phyloP scores from a whole-genome alignment of 192 early-diverging fungal genomes.

The Dissophora globulifera region DNA sequence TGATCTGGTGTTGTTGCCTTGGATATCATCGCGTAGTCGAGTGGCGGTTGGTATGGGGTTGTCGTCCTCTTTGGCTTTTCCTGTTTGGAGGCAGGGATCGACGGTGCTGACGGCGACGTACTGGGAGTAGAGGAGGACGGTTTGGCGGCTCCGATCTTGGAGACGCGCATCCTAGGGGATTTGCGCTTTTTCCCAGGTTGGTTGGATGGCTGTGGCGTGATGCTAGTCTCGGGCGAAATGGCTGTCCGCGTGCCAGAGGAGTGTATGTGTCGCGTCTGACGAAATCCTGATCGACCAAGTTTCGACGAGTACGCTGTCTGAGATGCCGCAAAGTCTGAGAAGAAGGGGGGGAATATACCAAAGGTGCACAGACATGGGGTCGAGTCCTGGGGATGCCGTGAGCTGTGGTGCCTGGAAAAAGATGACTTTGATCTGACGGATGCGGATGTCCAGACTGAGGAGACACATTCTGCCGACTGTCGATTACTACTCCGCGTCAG shows the following conservation, averaged over 20 bases:
- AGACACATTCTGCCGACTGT: background rate
- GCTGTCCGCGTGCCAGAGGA: background rate
- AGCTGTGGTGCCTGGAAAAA: background rate
- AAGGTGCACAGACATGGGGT: background rate
- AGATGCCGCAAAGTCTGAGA: background rate
- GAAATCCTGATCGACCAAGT: background rate
- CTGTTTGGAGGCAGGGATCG: too few species aligned
- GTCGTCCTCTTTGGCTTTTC: background rate
- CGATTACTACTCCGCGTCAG: background rate
- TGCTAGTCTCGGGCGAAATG: too few species aligned
- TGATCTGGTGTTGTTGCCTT: background rate
- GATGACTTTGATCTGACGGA: background rate
- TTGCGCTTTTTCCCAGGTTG: too few species aligned
- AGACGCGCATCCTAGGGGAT: too few species aligned
- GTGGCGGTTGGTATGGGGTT: background rate
- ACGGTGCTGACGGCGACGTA: too few species aligned
- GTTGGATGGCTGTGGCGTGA: too few species aligned
- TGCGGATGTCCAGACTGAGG: background rate
- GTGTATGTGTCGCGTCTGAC: conserved; percentile 1
- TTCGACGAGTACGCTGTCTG: background rate
- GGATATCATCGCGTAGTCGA: background rate
- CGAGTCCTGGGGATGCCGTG: background rate
- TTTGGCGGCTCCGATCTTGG: too few species aligned
- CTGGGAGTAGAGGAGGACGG: too few species aligned
- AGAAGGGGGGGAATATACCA: background rate